Base-by-base conservation (phyloP, 352 stramenopile species). In the Phytopythium aichiense region DNA sequence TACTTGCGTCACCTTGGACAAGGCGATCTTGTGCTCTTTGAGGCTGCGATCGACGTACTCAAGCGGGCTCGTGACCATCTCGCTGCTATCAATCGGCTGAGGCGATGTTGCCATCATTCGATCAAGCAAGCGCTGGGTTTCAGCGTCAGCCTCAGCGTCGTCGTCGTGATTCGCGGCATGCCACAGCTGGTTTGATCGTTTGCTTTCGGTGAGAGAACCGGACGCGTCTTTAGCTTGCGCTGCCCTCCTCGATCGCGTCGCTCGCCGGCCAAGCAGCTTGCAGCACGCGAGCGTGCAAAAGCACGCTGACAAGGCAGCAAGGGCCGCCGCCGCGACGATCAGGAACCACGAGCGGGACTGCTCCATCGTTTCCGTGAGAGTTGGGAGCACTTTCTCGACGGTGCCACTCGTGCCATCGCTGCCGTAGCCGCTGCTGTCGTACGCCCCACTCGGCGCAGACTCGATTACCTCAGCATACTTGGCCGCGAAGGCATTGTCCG, bases 281-380 rank as follows among this genome's bases (percentile, higher is more conserved):
- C 67, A 74, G 42, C 72, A 69, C 0, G 57, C 61, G 12, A 65
- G 67, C 4, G 69, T 22, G 30, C 63, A 72, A 30, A 77, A 45
- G 16, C 66, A 15, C 8, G 67, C 37, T 0, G 64, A 63, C 12
- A 68, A 64, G 4, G 23, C 64, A 28, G 50, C 51, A 23, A 74
- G 69, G 15, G 69, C 52, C 23, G 60, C 67, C 45, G 61, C 61
- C 31, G 70, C 57, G 15, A 61, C 61, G 7, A 77, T 72, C 18
- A 77, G 43, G 49, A 77, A 77, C 70, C 70, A 77, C 11, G 70
- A 70, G 18, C 70, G 70, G 12, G 60, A 55, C 35, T 77, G 70
- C 30, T 72, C n/a, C 35, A 77, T 43, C 0, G 70, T 74, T 56
- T 77, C 70, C 46, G 67, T 63, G 18, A 77, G 60, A 23, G 42